A percentile compares a stretch with the other conserved stretches of the same genome.
Evolutionary conservation across 1,284 basidiomycete genomes (phyloP).

Genomic region (Sporisorium graminicola): DNA sequence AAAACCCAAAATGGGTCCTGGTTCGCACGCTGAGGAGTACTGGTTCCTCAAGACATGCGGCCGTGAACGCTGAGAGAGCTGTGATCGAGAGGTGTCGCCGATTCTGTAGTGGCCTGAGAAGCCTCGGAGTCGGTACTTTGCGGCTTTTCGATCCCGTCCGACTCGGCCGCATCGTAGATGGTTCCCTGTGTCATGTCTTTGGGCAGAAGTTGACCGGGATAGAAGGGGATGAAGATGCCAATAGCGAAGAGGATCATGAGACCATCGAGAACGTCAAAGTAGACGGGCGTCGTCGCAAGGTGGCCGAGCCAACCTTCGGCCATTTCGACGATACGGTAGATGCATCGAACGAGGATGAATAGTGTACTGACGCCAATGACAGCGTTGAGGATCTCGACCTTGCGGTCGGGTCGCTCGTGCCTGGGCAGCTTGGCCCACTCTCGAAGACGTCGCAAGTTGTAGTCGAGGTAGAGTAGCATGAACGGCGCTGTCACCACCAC

Average conservation of each 20-base stretch:
- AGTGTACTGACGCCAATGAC: constrained; percentile 40
- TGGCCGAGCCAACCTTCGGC: constrained; percentile 46
- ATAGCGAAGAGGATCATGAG: constrained; percentile 49
- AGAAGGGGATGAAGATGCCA: constrained; percentile 43
- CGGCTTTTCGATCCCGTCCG: constrained; percentile 17
- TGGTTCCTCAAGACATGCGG: not conserved
- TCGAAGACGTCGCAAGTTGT: constrained; percentile 41
- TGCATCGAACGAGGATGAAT: constrained; percentile 47
- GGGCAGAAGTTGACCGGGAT: constrained; percentile 36
- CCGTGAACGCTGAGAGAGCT: constrained; percentile 19
- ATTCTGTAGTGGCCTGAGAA: constrained; percentile 1
- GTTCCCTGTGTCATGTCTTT: constrained; percentile 18
- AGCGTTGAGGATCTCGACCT: constrained; percentile 33
- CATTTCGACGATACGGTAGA: constrained; percentile 56
- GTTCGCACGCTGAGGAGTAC: no score
- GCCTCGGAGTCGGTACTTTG: not conserved
- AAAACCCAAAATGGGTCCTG: no score
- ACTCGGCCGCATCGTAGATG: constrained; percentile 27
- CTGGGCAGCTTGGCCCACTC: constrained; percentile 30
- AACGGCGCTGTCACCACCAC: constrained; percentile 48
- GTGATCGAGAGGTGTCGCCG: constrained; percentile 2
- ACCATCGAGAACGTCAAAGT: constrained; percentile 43
- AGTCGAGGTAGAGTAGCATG: constrained; percentile 41
- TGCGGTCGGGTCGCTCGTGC: constrained; percentile 18
- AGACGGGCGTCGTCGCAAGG: constrained; percentile 36